Base-by-base conservation (phyloP, 495 filamentous ascomycete genomes). In the Amphirosellinia nigrospora region DNA sequence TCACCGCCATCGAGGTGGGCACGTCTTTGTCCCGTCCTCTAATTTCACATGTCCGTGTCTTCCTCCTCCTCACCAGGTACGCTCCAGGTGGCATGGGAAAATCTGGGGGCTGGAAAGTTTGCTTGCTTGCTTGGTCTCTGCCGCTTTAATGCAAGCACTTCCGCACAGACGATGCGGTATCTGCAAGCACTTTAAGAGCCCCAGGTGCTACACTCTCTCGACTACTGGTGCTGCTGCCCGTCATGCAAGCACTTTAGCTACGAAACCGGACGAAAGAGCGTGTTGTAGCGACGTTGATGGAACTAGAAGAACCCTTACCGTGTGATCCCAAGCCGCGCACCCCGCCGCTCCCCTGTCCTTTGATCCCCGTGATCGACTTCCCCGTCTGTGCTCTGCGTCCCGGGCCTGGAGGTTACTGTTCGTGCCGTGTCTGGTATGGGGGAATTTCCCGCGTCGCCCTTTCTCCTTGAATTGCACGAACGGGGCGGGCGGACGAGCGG, bases 371-470 rank as follows among this genome's bases (percentile, higher is more conserved):
- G 63, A 65, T 65, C 58, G 34, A 10, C 58, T 41, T 65, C 63
- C 63, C 63, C 63, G 46, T 65, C 63, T 53, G 63, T 65, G 63
- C 63, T 65, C 46, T 65, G 63, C 63, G 63, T 65, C 43, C 46
- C 46, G 63, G 63, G 34, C 46, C 46, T 53, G 34, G 46, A 9
- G 11, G 34, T 41, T 21, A 11, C 46, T 46, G 30, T 39, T 65
- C 34, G 28, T 65, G 43, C 63, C 63, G 63, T 65, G 63, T 64
- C 19, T 26, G 13, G 9, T 53, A 48, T 41, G 46, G 63, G 63
- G 48, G 63, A 30, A 65, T 6, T 38, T 65, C 11, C 63, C 63
- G 61, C 34, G 62, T 38, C 63, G 43, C 4, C 50, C 3, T 50
- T 50, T 50, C 28, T 21, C 43, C 61, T 19, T 64, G 43, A 19